Conservation (phyloP, 2,329 filamentous ascomycete genomes). For the Sarocladiaceae sp. region DNA sequence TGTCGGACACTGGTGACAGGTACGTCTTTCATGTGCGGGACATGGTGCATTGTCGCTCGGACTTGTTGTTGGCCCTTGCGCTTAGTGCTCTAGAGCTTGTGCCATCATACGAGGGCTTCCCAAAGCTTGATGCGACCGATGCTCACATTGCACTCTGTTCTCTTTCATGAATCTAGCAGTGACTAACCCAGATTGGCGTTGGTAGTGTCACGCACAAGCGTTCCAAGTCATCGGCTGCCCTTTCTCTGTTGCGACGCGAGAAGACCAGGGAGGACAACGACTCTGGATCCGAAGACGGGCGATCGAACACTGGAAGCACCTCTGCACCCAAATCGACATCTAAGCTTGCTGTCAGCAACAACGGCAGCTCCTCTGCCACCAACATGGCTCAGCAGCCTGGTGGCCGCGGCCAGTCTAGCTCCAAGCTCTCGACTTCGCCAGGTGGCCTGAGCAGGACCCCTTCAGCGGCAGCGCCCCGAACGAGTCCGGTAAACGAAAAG, state of each 20-base stretch:
- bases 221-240: slow-evolving; percentile 47
- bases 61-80: neutral
- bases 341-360: slow-evolving; percentile 12
- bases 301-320: slow-evolving; percentile 28
- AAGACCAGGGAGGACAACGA: slow-evolving; percentile 49
- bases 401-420: slow-evolving; percentile 35
- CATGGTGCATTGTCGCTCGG: neutral
- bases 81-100: slow-evolving; percentile 1
- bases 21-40: slow-evolving; percentile 18
- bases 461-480: slow-evolving; percentile 23
- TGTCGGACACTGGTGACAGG: slow-evolving; percentile 33
- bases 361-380: slow-evolving; percentile 16
- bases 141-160: slow-evolving; percentile 3
- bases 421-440: slow-evolving; percentile 42
- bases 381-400: slow-evolving; percentile 30
- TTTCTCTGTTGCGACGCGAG: slow-evolving; percentile 51
- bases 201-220: slow-evolving; percentile 42
- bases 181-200: slow-evolving; percentile 4
- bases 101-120: slow-evolving; percentile 6
- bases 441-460: slow-evolving; percentile 35
- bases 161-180: neutral
- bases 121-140: slow-evolving; percentile 10
- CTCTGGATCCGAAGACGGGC: slow-evolving; percentile 49
- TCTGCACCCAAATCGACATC: slow-evolving; percentile 21
- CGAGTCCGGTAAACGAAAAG: slow-evolving; percentile 35